A percentile compares a stretch with the other conserved stretches of the same genome.
Conservation (phyloP, 768 basidiomycete genomes). For the Boletus edulis region DNA sequence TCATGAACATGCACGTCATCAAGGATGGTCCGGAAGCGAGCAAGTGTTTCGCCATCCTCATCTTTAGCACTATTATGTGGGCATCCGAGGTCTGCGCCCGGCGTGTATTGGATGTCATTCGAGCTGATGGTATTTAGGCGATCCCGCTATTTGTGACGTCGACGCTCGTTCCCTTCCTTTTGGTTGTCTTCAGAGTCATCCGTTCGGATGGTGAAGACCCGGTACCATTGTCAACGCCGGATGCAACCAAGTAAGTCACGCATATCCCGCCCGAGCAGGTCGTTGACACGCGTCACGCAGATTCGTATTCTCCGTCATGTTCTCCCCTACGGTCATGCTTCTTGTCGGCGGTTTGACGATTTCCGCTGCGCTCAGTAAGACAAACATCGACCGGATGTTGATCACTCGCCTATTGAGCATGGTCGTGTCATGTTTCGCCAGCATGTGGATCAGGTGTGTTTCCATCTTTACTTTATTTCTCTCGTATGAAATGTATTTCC, state of each 20-base stretch:
- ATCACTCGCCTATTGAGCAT: conserved; percentile 89
- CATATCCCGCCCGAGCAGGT: neutral
- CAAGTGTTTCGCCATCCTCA: conserved; percentile 85
- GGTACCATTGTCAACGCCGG: conserved; percentile 49
- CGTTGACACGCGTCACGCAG: conserved; percentile 37
- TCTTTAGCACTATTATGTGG: conserved; percentile 93
- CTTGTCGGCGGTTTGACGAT: conserved; percentile 98
- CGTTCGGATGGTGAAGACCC: conserved; percentile 48
- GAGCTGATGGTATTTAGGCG: conserved; percentile 52
- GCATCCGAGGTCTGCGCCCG: conserved; percentile 77
- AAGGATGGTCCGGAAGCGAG: conserved; percentile 66
- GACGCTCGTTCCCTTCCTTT: conserved; percentile 79
- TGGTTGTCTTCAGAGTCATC: conserved; percentile 80
- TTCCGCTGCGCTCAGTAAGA: conserved; percentile 93
- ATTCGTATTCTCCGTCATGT: conserved; percentile 93
- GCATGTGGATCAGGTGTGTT: conserved; percentile 95
- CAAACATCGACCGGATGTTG: conserved; percentile 87
- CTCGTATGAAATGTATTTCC: neutral
- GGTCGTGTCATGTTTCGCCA: conserved; percentile 94
- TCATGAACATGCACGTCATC: conserved; percentile 62
- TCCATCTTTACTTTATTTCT: neutral
- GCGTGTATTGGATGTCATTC: neutral
- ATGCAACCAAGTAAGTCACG: conserved; percentile 79
- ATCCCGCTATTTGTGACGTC: conserved; percentile 98
- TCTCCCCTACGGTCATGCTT: conserved; percentile 97